Evolutionary conservation across 495 filamentous ascomycete genomes (phyloP).

Genomic region (Chaetomium fimeti): DNA sequence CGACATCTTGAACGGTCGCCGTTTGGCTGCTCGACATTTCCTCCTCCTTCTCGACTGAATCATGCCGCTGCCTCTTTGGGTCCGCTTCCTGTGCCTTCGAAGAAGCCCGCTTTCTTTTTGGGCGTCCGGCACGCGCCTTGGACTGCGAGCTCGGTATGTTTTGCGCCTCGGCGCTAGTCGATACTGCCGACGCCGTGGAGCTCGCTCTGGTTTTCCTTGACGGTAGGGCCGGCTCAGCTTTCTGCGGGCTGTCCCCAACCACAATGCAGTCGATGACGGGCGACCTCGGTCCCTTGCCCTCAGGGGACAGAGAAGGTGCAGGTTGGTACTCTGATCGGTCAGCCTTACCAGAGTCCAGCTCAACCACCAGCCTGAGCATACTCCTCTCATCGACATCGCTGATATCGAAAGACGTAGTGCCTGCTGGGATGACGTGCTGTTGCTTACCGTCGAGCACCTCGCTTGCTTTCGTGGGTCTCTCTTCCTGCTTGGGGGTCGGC

Average conservation of each 20-base stretch:
- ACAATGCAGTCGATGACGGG: conserved; percentile 32
- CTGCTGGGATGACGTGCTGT: neutral
- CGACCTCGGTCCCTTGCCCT: conserved; percentile 23
- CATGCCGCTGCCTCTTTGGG: conserved; percentile 26
- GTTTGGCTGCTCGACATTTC: conserved; percentile 24
- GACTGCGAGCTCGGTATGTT: conserved; percentile 27
- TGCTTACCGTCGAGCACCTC: conserved; percentile 2
- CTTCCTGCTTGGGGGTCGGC: conserved; percentile 23
- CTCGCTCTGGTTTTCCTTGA: conserved; percentile 20
- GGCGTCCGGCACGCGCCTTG: conserved; percentile 15
- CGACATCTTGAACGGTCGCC: neutral
- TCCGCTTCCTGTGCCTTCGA: conserved; percentile 25
- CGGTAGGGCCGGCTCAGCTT: neutral
- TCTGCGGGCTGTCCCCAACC: conserved; percentile 28
- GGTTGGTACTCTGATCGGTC: conserved; percentile 26
- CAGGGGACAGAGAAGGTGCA: conserved; percentile 26
- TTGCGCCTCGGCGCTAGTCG: conserved; percentile 6
- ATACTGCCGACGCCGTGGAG: conserved; percentile 9
- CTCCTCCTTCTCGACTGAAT: conserved; percentile 19
- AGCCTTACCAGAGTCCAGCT: conserved; percentile 42
- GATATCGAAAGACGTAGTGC: conserved; percentile 41
- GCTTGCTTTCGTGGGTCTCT: conserved; percentile 6
- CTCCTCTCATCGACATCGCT: conserved; percentile 49
- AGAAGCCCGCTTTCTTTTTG: conserved; percentile 31
- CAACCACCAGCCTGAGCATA: conserved; percentile 46